Conservation (phyloP, 805 yeast genomes). For the Starmerella stellata region DNA sequence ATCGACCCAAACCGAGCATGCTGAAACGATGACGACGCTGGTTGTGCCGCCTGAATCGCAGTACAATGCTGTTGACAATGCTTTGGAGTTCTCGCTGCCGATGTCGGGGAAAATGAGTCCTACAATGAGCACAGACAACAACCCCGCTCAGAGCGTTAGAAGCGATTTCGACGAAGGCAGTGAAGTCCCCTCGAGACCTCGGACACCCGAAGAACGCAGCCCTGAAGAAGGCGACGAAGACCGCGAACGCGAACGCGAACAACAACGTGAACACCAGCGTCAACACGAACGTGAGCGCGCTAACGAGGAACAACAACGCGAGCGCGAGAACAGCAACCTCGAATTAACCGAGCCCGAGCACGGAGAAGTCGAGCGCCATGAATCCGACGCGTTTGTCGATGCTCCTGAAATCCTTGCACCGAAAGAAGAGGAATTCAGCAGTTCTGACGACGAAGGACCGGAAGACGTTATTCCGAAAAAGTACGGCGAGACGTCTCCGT, state of each 20-base stretch:
- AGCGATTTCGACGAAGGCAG: conserved; percentile 38
- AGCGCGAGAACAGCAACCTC: too few relatives aligned
- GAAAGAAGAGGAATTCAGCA: conserved; percentile 2
- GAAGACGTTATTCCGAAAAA: conserved; percentile 12
- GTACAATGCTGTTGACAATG: neutral
- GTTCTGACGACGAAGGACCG: conserved; percentile 15
- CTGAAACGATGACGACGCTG: neutral
- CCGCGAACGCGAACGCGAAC: too few relatives aligned
- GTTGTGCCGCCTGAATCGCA: conserved; percentile 10
- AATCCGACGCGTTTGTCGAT: conserved; percentile 24
- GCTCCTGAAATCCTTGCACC: conserved; percentile 19
- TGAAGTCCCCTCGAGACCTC: conserved; percentile 8
- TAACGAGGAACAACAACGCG: too few relatives aligned
- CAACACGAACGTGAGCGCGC: too few relatives aligned
- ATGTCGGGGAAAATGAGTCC: conserved; percentile 54
- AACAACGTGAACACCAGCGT: too few relatives aligned
- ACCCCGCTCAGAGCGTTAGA: conserved; percentile 78
- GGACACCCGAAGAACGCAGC: conserved; percentile 16
- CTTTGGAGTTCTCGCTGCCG: conserved; percentile 26
- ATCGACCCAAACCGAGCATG: neutral
- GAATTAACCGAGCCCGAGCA: too few relatives aligned
- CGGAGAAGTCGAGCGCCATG: too few relatives aligned
- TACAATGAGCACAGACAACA: conserved; percentile 80
- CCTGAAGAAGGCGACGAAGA: too few relatives aligned
- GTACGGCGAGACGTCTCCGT: conserved; percentile 2